These are phyloP conservation scores for Paecilomyces formosus DNA, from an alignment of 2,329 filamentous ascomycete species.

Conservation along the genomic window DNA sequence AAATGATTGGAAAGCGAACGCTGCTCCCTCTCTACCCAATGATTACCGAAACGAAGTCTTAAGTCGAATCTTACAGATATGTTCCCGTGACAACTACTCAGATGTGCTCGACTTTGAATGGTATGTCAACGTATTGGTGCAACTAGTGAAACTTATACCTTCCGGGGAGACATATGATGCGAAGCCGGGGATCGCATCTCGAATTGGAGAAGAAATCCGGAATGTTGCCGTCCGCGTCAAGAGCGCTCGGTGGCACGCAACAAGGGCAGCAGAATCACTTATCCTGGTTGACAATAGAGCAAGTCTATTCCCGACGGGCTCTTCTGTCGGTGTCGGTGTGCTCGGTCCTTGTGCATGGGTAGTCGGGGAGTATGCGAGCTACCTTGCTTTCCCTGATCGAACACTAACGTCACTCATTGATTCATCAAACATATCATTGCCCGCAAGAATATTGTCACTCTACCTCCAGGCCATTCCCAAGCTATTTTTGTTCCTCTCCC, in stretches of 20 bases:
- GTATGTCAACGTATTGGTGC: conserved; percentile 87
- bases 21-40: conserved; percentile 62
- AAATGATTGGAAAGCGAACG: conserved; percentile 42
- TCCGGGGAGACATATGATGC: conserved; percentile 12
- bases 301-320: conserved; percentile 48
- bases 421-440: conserved; percentile 48
- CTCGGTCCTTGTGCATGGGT: conserved; percentile 76
- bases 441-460: conserved; percentile 63
- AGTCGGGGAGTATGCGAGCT: conserved; percentile 76
- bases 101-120: conserved; percentile 90
- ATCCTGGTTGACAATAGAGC: conserved; percentile 55
- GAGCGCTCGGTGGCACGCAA: conserved; percentile 70
- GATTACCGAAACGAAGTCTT: conserved; percentile 84
- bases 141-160: conserved; percentile 63
- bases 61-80: conserved; percentile 76
- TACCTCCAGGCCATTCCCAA: conserved; percentile 82
- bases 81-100: conserved; percentile 77
- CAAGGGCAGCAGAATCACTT: conserved; percentile 70
- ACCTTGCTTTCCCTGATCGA: conserved; percentile 62
- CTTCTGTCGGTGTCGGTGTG: conserved; percentile 51
- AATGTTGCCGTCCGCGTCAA: conserved; percentile 89
- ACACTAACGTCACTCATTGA: conserved; percentile 70
- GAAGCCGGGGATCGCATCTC: conserved; percentile 19
- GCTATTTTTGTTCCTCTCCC: conserved; percentile 56
- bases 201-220: conserved; percentile 75